Evolutionary conservation across 208 protist genomes (phyloP), one percentile per base, ranked within the genome.

Genomic region (Spongospora subterranea): DNA sequence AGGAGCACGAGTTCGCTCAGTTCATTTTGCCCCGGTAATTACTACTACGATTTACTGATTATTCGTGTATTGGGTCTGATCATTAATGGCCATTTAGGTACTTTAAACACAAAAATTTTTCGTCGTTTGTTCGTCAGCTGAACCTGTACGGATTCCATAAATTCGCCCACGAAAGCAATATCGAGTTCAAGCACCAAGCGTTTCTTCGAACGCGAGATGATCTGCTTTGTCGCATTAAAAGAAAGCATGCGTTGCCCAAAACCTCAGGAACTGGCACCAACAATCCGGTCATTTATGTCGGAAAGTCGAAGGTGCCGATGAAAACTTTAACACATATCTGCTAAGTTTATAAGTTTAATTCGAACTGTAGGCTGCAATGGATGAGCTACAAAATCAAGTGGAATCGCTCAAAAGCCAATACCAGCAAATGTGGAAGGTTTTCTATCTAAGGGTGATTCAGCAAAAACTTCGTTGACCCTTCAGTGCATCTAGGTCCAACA

Each of bases 101-200:
- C n/a, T 82, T 82, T n/a, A 82, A 82, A 82, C 71, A 82, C 71
- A 82, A 82, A 43, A 82, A 82, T 43, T 82, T 82, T n/a, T 82
- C 71, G 6, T 82, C 71, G 71, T 82, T 82, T n/a, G 71, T 82
- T 45, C 71, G 71, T 43, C 71, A 82, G 71, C n/a, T 82, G n/a
- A 82, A 82, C n/a, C 71, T 82, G 6, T 82, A 82, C n/a, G 71
- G 71, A 20, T 82, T 82, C 71, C 71, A 82, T n/a, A 82, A 82
- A 43, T 82, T 82, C 71, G 71, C 71, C 17, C 71, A 82, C n/a
- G 71, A 82, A 6, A 35, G n/a, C 35, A 82, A 82, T 43, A 82
- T 82, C 71, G 71, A 82, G 35, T 82, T 82, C n/a, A 82, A 82
- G n/a, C 71, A 82, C n/a, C 71, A 82, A 35, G 71, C 71, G 71